Evolutionary conservation across 2,329 filamentous ascomycete species (phyloP).

Genomic region (Nothopassalora personata): DNA sequence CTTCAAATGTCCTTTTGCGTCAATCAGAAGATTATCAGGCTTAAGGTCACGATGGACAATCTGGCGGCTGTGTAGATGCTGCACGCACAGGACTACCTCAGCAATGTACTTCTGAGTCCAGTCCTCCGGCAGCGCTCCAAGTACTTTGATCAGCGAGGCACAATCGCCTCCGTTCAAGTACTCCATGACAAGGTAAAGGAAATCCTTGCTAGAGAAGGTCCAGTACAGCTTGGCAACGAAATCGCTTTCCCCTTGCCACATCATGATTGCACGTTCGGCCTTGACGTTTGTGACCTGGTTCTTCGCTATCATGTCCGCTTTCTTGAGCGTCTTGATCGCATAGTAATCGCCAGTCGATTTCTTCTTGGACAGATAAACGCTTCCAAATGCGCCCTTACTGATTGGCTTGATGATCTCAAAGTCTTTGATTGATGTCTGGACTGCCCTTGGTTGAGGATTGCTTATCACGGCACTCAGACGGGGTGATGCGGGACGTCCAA

Average conservation of each 20-base stretch:
- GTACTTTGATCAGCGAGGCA: conserved; percentile 88
- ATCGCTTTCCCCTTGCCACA: conserved; percentile 99
- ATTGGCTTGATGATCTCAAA: conserved; percentile 99
- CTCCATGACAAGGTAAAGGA: conserved; percentile 97
- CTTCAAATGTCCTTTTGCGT: conserved; percentile 93
- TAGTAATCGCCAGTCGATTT: conserved; percentile 98
- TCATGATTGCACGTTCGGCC: conserved; percentile 98
- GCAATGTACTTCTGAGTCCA: conserved; percentile 98
- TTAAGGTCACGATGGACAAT: conserved; percentile 97
- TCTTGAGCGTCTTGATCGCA: conserved; percentile 96
- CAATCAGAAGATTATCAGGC: conserved; percentile 93
- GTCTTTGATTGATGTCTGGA: conserved; percentile 95
- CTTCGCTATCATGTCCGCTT: conserved; percentile 99
- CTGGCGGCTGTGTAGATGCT: conserved; percentile 87
- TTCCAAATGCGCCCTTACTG: conserved; percentile 96
- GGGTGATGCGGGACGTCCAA: conserved; percentile 69
- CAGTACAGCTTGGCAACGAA: conserved; percentile 99
- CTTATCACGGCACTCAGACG: conserved; percentile 68
- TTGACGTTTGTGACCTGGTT: conserved; percentile 99
- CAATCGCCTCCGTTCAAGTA: conserved; percentile 97
- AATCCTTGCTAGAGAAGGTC: conserved; percentile 99
- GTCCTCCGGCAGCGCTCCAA: conserved; percentile 87
- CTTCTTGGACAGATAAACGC: conserved; percentile 96
- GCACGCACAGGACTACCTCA: conserved; percentile 92
- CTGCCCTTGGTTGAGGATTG: conserved; percentile 78